These are phyloP conservation scores for Penicillium nucicola DNA, from an alignment of 495 filamentous ascomycete genomes.

Conservation along the genomic window DNA sequence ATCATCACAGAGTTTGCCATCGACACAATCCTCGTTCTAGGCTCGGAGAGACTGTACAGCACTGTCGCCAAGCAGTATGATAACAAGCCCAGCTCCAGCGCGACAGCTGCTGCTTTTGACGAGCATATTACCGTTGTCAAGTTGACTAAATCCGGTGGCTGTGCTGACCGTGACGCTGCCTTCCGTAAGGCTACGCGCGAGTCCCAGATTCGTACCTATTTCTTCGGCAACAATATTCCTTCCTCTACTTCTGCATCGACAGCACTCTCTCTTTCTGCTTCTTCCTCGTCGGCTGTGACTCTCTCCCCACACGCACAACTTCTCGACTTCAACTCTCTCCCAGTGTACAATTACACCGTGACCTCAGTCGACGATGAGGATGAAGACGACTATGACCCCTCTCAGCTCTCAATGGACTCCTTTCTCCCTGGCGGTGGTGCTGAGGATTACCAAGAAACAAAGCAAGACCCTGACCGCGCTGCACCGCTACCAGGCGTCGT, in stretches of 20 bases:
- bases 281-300: conserved; percentile 54
- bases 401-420: conserved; percentile 38
- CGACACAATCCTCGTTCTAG: conserved; percentile 77
- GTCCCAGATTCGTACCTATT: conserved; percentile 82
- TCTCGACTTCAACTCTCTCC: conserved; percentile 67
- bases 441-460: conserved; percentile 20
- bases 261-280: conserved; percentile 29
- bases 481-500: conserved; percentile 23
- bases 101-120: conserved; percentile 40
- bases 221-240: conserved; percentile 70
- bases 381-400: conserved; percentile 44
- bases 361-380: conserved; percentile 44
- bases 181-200: conserved; percentile 72
- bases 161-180: conserved; percentile 71
- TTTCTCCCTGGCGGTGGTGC: conserved; percentile 47
- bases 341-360: conserved; percentile 61
- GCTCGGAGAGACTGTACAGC: conserved; percentile 76
- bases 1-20: conserved; percentile 85
- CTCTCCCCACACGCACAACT: conserved; percentile 83
- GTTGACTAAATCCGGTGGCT: conserved; percentile 84
- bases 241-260: conserved; percentile 24
- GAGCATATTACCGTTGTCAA: conserved; percentile 71
- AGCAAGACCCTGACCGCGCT: conserved; percentile 19
- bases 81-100: conserved; percentile 55
- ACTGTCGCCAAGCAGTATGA: conserved; percentile 74